These are phyloP conservation scores for Ilyonectria sp. DNA, from an alignment of 2,329 filamentous ascomycete species.

Conservation along the genomic window DNA sequence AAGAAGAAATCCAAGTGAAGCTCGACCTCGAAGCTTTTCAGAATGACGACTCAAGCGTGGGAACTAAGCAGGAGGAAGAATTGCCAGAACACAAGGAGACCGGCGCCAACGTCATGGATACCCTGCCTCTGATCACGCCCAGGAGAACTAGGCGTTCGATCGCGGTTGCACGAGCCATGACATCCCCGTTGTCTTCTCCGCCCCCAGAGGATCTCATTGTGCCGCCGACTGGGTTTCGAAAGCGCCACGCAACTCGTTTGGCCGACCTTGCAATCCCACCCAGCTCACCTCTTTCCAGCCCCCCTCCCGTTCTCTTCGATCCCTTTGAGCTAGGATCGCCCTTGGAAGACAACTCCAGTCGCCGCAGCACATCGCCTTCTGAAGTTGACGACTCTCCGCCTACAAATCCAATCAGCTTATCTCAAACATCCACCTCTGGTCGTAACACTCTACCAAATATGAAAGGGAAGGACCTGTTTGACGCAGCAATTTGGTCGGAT, in stretches of 20 bases:
- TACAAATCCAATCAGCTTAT: constrained; percentile 57
- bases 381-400: constrained; percentile 62
- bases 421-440: constrained; percentile 55
- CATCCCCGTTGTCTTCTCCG: constrained; percentile 58
- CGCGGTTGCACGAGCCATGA: constrained; percentile 41
- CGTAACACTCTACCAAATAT: constrained; percentile 68
- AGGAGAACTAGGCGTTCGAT: constrained; percentile 41
- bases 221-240: constrained; percentile 46
- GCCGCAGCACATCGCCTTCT: constrained; percentile 59
- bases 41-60: constrained; percentile 18
- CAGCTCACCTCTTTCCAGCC: constrained; percentile 71
- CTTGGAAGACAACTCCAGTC: constrained; percentile 54
- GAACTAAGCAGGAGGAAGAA: constrained; percentile 35
- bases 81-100: constrained; percentile 10
- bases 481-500: constrained; percentile 79
- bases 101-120: neutral
- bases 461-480: constrained; percentile 81
- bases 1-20: constrained; percentile 46
- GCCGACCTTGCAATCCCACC: constrained; percentile 42
- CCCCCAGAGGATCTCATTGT: constrained; percentile 51
- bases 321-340: constrained; percentile 60
- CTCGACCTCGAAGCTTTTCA: constrained; percentile 34
- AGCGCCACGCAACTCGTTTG: constrained; percentile 41
- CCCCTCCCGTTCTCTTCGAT: constrained; percentile 68
- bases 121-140: constrained; percentile 34